Conservation (phyloP, 1,284 basidiomycete species). For the Moniliella sp. region DNA sequence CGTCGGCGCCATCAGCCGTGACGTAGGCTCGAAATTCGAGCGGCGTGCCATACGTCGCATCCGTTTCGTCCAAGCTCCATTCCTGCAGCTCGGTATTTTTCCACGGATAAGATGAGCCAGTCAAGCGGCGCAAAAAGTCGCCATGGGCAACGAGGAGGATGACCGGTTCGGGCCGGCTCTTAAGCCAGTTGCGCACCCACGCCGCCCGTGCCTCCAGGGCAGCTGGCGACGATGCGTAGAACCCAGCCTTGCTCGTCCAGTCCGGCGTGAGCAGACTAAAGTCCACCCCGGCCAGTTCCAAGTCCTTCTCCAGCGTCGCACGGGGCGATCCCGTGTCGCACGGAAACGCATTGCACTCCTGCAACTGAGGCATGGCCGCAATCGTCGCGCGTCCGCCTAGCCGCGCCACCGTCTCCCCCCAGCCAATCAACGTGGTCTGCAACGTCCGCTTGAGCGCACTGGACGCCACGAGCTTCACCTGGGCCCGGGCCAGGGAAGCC, state of each 20-base stretch:
- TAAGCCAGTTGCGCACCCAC: slow-evolving; percentile 30
- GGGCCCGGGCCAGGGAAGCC: not conserved
- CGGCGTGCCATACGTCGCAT: slow-evolving; percentile 11
- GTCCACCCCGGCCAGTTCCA: slow-evolving; percentile 23
- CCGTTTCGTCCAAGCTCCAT: slow-evolving; percentile 14
- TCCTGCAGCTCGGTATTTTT: slow-evolving; percentile 29
- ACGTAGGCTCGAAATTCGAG: slow-evolving; percentile 12
- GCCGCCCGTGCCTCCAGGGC: slow-evolving; percentile 18
- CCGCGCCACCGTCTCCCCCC: slow-evolving; percentile 15
- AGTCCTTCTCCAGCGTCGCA: slow-evolving; percentile 16
- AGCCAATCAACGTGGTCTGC: slow-evolving; percentile 26
- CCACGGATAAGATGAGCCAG: slow-evolving; percentile 10
- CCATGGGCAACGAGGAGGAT: slow-evolving; percentile 32
- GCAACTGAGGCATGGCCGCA: slow-evolving; percentile 23
- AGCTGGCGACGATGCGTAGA: slow-evolving; percentile 9
- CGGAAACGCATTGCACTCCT: slow-evolving; percentile 27
- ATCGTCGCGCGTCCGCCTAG: slow-evolving; percentile 19
- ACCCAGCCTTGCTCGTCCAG: slow-evolving; percentile 29
- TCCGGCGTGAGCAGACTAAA: slow-evolving; percentile 23
- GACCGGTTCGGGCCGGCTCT: slow-evolving; percentile 19
- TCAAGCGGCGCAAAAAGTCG: slow-evolving; percentile 27
- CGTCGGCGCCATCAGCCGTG: slow-evolving; percentile 16
- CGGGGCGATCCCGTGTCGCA: slow-evolving; percentile 29
- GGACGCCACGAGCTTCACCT: slow-evolving; percentile 18
- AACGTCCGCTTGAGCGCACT: slow-evolving; percentile 25